Evolutionary conservation across 2,329 filamentous ascomycete genomes (phyloP).

Genomic region (Fusarium sulawesiense): DNA sequence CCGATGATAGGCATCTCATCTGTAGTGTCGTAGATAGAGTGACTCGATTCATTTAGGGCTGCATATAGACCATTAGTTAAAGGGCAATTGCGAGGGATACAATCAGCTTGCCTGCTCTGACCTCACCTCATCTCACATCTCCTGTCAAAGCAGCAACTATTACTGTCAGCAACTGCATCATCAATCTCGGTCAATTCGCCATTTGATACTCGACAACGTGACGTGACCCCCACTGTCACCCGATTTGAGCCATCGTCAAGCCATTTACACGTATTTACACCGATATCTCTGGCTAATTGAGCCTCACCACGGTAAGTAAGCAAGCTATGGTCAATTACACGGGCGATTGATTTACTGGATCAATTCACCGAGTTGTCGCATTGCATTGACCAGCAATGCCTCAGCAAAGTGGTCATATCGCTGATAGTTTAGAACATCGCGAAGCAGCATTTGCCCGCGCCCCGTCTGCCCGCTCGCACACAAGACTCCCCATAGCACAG

Average conservation of each 20-base stretch:
- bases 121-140: conserved; percentile 4
- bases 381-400: conserved; percentile 14
- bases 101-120: background rate
- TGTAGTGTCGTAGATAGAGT: conserved; percentile 1
- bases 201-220: conserved; percentile 41
- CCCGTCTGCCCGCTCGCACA: background rate
- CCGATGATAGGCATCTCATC: conserved; percentile 10
- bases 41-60: conserved; percentile 25
- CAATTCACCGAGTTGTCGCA: conserved; percentile 16
- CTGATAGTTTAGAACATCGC: conserved; percentile 20
- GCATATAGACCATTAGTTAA: conserved; percentile 12
- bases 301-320: conserved; percentile 30
- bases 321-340: background rate
- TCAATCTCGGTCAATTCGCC: conserved; percentile 28
- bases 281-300: conserved; percentile 11
- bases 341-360: conserved; percentile 6
- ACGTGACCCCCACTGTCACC: conserved; percentile 46
- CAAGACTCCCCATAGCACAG: background rate
- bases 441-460: background rate
- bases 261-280: conserved; percentile 33
- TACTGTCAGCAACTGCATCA: background rate
- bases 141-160: conserved; percentile 6
- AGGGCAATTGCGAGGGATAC: conserved; percentile 7
- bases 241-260: conserved; percentile 35
- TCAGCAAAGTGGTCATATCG: conserved; percentile 34